Conservation (phyloP, 805 yeast species). For the Wilhelminamyces savonicus region DNA sequence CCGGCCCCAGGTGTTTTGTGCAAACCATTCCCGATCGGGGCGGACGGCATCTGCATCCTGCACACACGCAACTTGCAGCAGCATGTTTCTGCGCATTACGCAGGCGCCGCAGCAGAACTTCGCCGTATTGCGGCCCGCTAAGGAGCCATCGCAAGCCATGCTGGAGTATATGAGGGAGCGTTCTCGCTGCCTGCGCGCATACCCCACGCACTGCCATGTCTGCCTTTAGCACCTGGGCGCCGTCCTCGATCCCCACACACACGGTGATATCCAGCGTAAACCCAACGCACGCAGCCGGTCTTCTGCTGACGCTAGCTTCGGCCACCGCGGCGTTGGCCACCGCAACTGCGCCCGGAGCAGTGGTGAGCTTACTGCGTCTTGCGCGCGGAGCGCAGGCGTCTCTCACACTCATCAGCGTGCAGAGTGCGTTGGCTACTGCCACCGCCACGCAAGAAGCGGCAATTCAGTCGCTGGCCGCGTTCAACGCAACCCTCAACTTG, state of each 20-base stretch:
- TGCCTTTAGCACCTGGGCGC: constrained; percentile 7
- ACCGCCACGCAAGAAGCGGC: constrained; percentile 14
- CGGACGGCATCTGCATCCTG: not conserved
- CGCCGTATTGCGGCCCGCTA: not conserved
- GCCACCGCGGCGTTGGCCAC: constrained; percentile 9
- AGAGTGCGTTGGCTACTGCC: constrained; percentile 16
- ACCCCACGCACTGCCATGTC: not conserved
- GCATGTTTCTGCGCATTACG: not conserved
- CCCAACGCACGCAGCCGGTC: constrained; percentile 7
- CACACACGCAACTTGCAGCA: not conserved
- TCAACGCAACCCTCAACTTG: constrained; percentile 26
- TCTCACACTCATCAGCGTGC: constrained; percentile 12
- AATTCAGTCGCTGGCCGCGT: constrained; percentile 10
- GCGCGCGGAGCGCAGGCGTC: constrained; percentile 16
- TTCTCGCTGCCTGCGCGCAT: too few relatives aligned
- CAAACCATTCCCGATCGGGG: too few relatives aligned
- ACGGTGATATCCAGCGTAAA: constrained; percentile 12
- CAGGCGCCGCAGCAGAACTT: not conserved
- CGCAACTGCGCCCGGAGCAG: constrained; percentile 8
- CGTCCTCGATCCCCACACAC: constrained; percentile 10
- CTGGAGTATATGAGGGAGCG: too few relatives aligned
- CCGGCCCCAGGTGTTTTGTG: too few relatives aligned
- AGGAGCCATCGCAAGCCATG: too few relatives aligned
- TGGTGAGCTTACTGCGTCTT: constrained; percentile 8
- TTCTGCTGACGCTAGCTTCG: constrained; percentile 4